A percentile compares a stretch with the other conserved stretches of the same genome.
Evolutionary conservation across 495 filamentous ascomycete species (phyloP).

Genomic region (Trichoderma orchidacearum): DNA sequence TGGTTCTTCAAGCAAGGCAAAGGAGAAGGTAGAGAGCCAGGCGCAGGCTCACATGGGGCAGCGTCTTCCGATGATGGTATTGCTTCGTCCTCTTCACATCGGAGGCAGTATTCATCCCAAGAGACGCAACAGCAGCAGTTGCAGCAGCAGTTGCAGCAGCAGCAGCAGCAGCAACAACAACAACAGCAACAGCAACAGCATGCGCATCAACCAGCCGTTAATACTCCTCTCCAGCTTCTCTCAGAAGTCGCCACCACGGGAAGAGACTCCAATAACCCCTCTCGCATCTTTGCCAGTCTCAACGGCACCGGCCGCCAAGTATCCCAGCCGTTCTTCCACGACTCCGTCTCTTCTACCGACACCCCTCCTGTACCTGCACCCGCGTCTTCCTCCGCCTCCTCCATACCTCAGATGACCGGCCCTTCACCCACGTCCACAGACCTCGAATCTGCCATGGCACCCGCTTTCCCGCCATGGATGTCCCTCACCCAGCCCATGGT

Average conservation of each 20-base stretch:
- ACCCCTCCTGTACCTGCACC: background rate
- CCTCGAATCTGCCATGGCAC: background rate
- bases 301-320: slow-evolving; percentile 4
- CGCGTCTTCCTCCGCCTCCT: background rate
- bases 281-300: background rate
- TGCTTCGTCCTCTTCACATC: background rate
- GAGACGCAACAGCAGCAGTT: slow-evolving; percentile 3
- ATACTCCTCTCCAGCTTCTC: slow-evolving; percentile 49
- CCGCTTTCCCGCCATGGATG: background rate
- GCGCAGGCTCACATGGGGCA: too few species aligned
- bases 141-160: background rate
- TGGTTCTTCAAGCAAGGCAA: slow-evolving; percentile 47
- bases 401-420: background rate
- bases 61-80: background rate
- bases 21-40: background rate
- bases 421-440: background rate
- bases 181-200: slow-evolving; percentile 14
- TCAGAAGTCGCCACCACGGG: slow-evolving; percentile 39
- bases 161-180: slow-evolving; percentile 7
- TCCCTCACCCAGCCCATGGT: background rate
- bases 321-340: slow-evolving; percentile 15
- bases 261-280: background rate
- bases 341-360: slow-evolving; percentile 4
- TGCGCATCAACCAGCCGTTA: slow-evolving; percentile 13
- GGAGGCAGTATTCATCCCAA: background rate